Evolutionary conservation across 257 asterid genomes (phyloP), one percentile per base, ranked within the genome.

Genomic region (Agastache rugosa): DNA sequence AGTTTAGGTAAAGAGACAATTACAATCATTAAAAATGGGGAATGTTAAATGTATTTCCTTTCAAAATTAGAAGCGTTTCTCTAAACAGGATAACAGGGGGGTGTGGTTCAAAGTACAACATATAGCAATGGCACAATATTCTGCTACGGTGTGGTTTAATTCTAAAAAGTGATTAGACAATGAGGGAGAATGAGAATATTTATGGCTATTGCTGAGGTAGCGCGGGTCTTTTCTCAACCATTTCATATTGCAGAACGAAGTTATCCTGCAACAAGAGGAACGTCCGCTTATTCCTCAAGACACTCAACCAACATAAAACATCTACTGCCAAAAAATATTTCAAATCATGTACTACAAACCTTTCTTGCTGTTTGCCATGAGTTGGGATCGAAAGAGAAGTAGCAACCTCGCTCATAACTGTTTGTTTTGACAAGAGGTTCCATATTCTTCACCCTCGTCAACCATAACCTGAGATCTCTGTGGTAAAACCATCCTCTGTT

Each of bases 401-500:
- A 93, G 82, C 85, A 77, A 20, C 96, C 96, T 78, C 95, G 83
- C 81, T 93, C 98, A 17, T 87, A 83, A 39, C 78, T 81, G 70
- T 67, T 83, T 16, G 92, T 83, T 83, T 90, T 88, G 56, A 79
- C 91, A 34, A 83, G 88, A 66, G 96, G 98, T 70, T 87, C 96
- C 85, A 86, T 71, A 66, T 84, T 87, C 82, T 84, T 83, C 44
- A 75, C 88, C 83, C 91, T 83, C 7, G 67, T 84, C 60, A 91
- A 84, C 98, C 98, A 93, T 68, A 81, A 69, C 20, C 88, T 90
- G 39, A 74, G 84, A 62, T 88, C 97, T 80, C 72, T 88, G 75
- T 91, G 98, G 80, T 85, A 93, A 75, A 89, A 88, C 98, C 98
- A 93, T 22, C 96, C 96, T 80, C 96, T 86, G 75, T 84, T 81